These are phyloP conservation scores for Furcasterigmium sp. DNA, from an alignment of 2,329 filamentous ascomycete species.

Conservation along the genomic window DNA sequence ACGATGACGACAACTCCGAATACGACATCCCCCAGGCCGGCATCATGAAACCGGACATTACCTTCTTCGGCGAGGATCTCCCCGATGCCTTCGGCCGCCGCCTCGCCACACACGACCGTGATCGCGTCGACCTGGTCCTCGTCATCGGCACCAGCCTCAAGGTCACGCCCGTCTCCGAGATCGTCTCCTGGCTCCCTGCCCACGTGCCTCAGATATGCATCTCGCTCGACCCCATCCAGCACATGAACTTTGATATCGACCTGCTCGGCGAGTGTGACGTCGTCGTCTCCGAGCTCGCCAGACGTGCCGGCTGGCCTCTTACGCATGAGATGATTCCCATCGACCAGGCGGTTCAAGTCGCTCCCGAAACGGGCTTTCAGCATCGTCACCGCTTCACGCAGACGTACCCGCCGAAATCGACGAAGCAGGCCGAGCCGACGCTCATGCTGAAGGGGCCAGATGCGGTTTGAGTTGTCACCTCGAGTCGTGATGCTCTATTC, in stretches of 20 bases:
- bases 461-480: not conserved
- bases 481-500: too few relatives aligned
- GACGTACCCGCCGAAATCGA: not conserved
- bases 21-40: slow-evolving; percentile 60
- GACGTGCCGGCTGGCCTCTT: slow-evolving; percentile 74
- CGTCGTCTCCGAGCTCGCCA: slow-evolving; percentile 80
- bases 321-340: slow-evolving; percentile 78
- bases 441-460: not conserved
- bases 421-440: slow-evolving; percentile 3
- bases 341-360: slow-evolving; percentile 55
- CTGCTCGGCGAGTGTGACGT: slow-evolving; percentile 93
- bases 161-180: slow-evolving; percentile 90
- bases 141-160: slow-evolving; percentile 96
- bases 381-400: slow-evolving; percentile 38
- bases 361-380: slow-evolving; percentile 37
- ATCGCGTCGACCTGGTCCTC: slow-evolving; percentile 80
- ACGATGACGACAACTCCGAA: slow-evolving; percentile 30
- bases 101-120: slow-evolving; percentile 74
- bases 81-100: slow-evolving; percentile 78
- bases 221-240: slow-evolving; percentile 73
- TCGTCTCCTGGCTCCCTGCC: slow-evolving; percentile 74
- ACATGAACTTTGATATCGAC: slow-evolving; percentile 95
- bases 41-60: slow-evolving; percentile 96
- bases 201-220: slow-evolving; percentile 88
- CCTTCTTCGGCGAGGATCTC: slow-evolving; percentile 90